phyloP scores from a whole-genome alignment of 495 filamentous ascomycete genomes.

The Podospora didyma region DNA sequence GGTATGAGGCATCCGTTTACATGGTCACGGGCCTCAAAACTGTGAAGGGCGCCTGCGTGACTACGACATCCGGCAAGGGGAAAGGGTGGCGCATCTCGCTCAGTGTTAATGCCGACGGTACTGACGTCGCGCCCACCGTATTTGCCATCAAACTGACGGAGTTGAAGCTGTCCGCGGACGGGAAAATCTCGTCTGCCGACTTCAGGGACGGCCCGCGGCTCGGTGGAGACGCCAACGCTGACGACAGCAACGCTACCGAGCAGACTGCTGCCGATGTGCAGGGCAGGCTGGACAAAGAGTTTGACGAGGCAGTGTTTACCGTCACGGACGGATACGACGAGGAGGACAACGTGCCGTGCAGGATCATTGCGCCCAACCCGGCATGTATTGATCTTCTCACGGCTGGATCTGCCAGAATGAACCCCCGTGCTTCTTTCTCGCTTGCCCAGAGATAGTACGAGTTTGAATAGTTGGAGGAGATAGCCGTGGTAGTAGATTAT shows the following conservation, averaged over 20 bases:
- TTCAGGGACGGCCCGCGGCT: not conserved
- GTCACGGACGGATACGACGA: conserved; percentile 9
- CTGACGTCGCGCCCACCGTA: not conserved
- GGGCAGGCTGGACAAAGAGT: not conserved
- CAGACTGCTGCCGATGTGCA: not conserved
- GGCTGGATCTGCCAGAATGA: conserved; percentile 12
- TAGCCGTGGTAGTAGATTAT: no score
- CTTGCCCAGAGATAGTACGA: no score
- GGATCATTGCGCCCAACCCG: conserved; percentile 4
- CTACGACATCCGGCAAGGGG: conserved; percentile 1
- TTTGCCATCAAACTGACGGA: conserved; percentile 7
- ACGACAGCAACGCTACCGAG: not conserved
- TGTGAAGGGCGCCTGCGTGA: conserved; percentile 9
- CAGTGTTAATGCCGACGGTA: not conserved
- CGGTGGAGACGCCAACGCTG: no score
- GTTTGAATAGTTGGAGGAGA: no score
- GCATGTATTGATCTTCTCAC: conserved; percentile 10
- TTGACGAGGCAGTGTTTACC: conserved; percentile 5
- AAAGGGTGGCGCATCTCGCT: conserved; percentile 5
- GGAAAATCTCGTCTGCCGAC: not conserved
- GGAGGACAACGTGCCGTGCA: not conserved
- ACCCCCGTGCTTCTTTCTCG: not conserved
- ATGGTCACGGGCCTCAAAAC: conserved; percentile 15
- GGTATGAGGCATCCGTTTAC: conserved; percentile 7
- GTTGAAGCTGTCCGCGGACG: not conserved